These are phyloP conservation scores for Arachnopeziza araneosa DNA, from an alignment of 2,329 filamentous ascomycete species.

Conservation along the genomic window DNA sequence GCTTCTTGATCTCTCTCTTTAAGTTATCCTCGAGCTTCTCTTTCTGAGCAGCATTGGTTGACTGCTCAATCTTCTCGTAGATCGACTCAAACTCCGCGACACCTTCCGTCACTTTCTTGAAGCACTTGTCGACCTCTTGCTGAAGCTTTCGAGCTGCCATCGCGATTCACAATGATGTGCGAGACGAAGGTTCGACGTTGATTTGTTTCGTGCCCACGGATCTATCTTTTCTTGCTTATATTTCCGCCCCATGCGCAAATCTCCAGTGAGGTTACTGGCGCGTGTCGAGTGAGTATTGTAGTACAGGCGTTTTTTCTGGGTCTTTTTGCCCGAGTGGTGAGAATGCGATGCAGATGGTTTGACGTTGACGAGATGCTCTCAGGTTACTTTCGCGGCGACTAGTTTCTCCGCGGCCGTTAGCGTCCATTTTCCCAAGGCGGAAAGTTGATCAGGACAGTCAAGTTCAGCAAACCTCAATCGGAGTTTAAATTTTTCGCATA, in stretches of 20 bases:
- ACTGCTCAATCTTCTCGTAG: conserved; percentile 95
- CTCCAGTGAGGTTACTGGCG: conserved; percentile 4
- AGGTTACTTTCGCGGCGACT: neutral
- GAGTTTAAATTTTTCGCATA: no score
- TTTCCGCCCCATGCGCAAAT: conserved; percentile 20
- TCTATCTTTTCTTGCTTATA: conserved; percentile 20
- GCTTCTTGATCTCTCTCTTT: conserved; percentile 99
- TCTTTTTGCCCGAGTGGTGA: neutral
- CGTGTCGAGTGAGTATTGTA: conserved; percentile 1
- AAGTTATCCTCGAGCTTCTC: conserved; percentile 97
- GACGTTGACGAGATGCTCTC: neutral
- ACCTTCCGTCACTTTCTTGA: conserved; percentile 96
- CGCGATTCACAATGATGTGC: conserved; percentile 20
- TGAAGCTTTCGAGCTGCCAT: conserved; percentile 97
- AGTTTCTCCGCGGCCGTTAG: neutral
- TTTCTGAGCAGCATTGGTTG: conserved; percentile 89
- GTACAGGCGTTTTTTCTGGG: neutral
- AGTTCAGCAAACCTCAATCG: no score
- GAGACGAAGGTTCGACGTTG: conserved; percentile 17
- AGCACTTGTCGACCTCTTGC: conserved; percentile 98
- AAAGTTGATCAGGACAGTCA: neutral
- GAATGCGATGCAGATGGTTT: neutral
- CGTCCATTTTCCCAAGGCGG: neutral
- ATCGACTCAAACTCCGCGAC: conserved; percentile 89
- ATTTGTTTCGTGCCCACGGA: conserved; percentile 21